Evolutionary conservation across 2,329 filamentous ascomycete genomes (phyloP).

Genomic region (Neobulgaria alba): DNA sequence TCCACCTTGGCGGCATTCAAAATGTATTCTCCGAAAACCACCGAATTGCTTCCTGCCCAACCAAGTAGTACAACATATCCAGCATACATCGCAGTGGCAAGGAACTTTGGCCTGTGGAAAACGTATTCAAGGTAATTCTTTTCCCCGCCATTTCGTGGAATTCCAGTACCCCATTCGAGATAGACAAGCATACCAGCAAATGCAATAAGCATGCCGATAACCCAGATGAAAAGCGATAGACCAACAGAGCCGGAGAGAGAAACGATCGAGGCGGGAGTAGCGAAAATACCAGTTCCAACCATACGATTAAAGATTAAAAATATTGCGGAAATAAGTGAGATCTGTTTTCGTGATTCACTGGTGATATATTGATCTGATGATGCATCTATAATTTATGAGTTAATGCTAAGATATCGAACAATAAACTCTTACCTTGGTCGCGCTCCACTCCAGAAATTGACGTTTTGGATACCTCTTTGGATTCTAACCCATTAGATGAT

Average conservation of each 20-base stretch:
- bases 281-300: conserved; percentile 60
- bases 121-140: conserved; percentile 62
- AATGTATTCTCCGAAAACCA: conserved; percentile 64
- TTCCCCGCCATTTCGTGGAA: conserved; percentile 56
- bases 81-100: conserved; percentile 51
- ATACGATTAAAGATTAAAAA: conserved; percentile 58
- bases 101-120: conserved; percentile 50
- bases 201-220: conserved; percentile 53
- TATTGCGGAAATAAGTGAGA: conserved; percentile 45
- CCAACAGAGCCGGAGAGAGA: conserved; percentile 51
- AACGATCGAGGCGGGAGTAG: conserved; percentile 51
- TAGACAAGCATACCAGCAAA: conserved; percentile 55
- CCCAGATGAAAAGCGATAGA: conserved; percentile 54
- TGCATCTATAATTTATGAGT: too few relatives aligned
- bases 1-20: conserved; percentile 55
- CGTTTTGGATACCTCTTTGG: background rate
- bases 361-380: conserved; percentile 3
- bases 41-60: conserved; percentile 58
- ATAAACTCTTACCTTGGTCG: too few relatives aligned
- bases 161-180: conserved; percentile 56
- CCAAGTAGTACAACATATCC: conserved; percentile 55
- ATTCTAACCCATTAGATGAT: background rate
- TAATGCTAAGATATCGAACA: too few relatives aligned
- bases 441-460: background rate
- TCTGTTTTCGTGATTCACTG: conserved; percentile 36